phyloP scores from a whole-genome alignment of 306 rosid species.

The Prunus salicina region DNA sequence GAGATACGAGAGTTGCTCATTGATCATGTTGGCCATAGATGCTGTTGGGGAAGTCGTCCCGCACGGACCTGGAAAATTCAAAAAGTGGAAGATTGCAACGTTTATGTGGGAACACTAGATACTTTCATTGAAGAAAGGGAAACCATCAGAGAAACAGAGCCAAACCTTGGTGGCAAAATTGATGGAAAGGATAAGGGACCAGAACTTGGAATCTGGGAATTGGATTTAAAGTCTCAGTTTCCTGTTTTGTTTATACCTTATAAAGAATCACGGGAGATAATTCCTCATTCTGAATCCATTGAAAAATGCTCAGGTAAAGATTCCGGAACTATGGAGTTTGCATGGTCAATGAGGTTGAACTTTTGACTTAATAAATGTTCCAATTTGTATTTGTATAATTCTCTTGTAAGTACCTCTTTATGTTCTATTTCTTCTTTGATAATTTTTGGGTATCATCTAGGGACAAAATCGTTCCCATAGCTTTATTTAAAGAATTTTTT shows the following conservation, averaged over 20 bases:
- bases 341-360: background rate
- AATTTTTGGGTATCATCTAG: background rate
- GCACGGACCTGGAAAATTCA: constrained; percentile 93
- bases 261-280: constrained; percentile 60
- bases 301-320: constrained; percentile 77
- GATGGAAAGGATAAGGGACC: constrained; percentile 81
- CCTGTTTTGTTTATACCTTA: constrained; percentile 66
- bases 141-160: constrained; percentile 58
- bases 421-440: background rate
- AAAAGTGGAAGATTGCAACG: constrained; percentile 89
- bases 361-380: constrained; percentile 1
- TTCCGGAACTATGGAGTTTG: constrained; percentile 7
- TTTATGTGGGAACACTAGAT: constrained; percentile 87
- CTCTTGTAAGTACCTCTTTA: background rate
- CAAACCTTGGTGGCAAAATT: constrained; percentile 48
- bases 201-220: constrained; percentile 84
- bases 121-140: constrained; percentile 95
- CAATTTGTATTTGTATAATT: background rate
- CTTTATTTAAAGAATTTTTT: background rate
- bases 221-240: constrained; percentile 83
- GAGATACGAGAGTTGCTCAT: constrained; percentile 91
- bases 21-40: constrained; percentile 94
- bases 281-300: constrained; percentile 79
- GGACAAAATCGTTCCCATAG: background rate
- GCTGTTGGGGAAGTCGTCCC: constrained; percentile 99